Base-by-base conservation (phyloP, 2,329 filamentous ascomycete species). In the Drechslera avenae region DNA sequence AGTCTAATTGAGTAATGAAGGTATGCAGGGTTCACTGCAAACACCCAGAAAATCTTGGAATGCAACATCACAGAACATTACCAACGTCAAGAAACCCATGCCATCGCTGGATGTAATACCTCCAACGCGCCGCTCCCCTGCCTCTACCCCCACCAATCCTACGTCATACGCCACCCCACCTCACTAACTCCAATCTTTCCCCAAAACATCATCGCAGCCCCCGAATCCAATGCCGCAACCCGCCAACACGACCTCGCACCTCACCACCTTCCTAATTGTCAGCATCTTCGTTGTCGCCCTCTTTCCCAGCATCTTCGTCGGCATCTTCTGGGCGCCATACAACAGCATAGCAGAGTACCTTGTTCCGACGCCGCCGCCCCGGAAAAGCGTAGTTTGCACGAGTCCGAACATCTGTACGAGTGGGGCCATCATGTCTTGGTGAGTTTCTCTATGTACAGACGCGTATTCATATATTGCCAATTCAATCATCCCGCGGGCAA, bases 281-380 rank as follows among this genome's bases (percentile, higher is more conserved):
- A 56, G 69, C 50, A 66, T 79, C 69, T 76, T 83, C 72, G 73
- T 79, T 46, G 65, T 78, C 62, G 75, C 78, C 57, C 78, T 83
- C 57, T 81, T 81, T 66, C 79, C 78, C 13, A 67, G 66, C 53
- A 60, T 76, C 54, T 79, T 81, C 63, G 73, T 77, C 57, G 53
- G 70, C 68, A 71, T 69, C 62, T 69, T 59, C 62, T 74, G 67
- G 64, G 64, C 55, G 54, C 71, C 72, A 50, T 73, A 73, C 57
- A 56, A 67, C 45, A 56, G 56, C 3, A 53, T 64, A 17, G 58
- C 57, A 8, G 43, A 59, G 48, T 68, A 72, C 54, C 62, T 63
- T 39, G 64, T 64, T 30, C 64, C 60, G 14, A 54, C 53, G 17
- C 47, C 51, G 30, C 50, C 54, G 39, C 51, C 51, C 36, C 64